phyloP scores from a whole-genome alignment of 2,329 filamentous ascomycete species.

The Penicillium sp. region DNA sequence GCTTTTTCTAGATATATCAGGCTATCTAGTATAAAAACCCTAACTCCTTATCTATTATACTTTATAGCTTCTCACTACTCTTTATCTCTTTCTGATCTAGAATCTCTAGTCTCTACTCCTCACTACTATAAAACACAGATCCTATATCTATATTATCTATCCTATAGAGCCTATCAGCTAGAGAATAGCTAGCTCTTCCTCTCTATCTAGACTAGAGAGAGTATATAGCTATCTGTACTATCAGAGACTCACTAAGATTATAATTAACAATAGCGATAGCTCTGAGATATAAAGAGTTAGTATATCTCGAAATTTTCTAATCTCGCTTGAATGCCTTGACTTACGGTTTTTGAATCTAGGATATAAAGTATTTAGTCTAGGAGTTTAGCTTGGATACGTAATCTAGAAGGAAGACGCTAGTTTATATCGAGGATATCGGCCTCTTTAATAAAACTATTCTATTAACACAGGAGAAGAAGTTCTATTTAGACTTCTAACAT shows the following conservation, averaged over 20 bases:
- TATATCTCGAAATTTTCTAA: not conserved
- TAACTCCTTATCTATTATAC: no score
- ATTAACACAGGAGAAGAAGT: slow-evolving; percentile 18
- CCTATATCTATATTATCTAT: no score
- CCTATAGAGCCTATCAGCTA: no score
- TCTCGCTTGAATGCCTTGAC: not conserved
- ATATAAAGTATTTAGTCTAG: slow-evolving; percentile 13
- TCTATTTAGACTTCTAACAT: slow-evolving; percentile 18
- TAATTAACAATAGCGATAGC: slow-evolving; percentile 12
- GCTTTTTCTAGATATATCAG: no score
- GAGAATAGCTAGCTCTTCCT: no score
- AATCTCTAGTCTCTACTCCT: no score
- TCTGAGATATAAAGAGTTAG: slow-evolving; percentile 7
- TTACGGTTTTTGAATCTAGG: slow-evolving; percentile 8
- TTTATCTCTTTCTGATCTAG: no score
- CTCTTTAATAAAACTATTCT: slow-evolving; percentile 22
- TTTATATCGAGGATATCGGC: slow-evolving; percentile 23
- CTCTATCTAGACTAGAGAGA: no score
- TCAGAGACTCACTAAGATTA: slow-evolving; percentile 18
- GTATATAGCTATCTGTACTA: no score
- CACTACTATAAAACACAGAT: no score
- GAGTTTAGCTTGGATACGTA: slow-evolving; percentile 19
- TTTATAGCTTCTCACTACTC: no score
- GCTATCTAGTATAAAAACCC: no score
- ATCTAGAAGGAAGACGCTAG: slow-evolving; percentile 18